Evolutionary conservation across 2,329 filamentous ascomycete species (phyloP).

Genomic region (Drechslerella dactyloides): DNA sequence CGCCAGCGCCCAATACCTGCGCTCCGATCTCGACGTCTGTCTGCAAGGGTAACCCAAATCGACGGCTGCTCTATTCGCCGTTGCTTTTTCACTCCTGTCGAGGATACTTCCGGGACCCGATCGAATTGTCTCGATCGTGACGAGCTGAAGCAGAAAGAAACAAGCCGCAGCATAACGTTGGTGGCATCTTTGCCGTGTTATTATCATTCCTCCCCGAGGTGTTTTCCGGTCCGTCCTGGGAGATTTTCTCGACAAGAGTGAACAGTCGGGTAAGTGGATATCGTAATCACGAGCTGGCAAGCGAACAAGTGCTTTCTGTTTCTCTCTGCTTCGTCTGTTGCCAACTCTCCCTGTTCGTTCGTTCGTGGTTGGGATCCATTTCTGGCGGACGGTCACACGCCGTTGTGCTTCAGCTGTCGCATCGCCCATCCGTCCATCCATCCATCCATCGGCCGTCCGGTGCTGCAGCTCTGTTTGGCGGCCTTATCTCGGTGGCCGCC

Average conservation of each 20-base stretch:
- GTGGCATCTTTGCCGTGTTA: neutral
- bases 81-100: neutral
- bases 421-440: too few relatives aligned
- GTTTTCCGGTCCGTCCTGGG: too few relatives aligned
- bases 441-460: neutral
- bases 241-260: neutral
- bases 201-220: neutral
- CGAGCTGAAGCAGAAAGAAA: neutral
- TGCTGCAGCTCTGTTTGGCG: conserved; percentile 12
- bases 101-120: neutral
- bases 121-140: neutral
- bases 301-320: neutral
- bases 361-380: neutral
- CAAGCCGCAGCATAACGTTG: neutral
- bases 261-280: neutral
- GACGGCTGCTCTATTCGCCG: neutral
- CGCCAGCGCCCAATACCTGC: neutral
- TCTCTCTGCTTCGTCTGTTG: neutral
- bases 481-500: conserved; percentile 24
- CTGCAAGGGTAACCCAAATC: neutral
- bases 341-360: too few relatives aligned
- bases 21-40: neutral
- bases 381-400: conserved; percentile 47
- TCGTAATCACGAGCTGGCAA: neutral
- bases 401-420: neutral